Base-by-base conservation (phyloP, 2,329 filamentous ascomycete genomes). In the Corynespora cassiicola region DNA sequence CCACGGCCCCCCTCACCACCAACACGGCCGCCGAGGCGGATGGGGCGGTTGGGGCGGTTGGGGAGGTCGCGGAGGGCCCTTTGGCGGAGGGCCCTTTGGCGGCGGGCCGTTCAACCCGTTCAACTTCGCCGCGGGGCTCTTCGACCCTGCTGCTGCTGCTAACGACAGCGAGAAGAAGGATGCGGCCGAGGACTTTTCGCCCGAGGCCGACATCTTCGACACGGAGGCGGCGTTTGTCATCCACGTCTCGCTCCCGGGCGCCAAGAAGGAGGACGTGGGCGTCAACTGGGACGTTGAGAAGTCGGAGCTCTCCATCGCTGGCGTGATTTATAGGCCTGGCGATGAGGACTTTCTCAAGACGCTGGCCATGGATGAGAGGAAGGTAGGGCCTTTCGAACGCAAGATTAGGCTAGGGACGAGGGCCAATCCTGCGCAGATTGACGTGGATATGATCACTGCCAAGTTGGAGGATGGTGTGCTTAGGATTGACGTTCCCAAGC, bases 391-490 rank as follows among this genome's bases (percentile, higher is more conserved):
- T 14, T 94, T 95, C 54, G 83, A 89, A 69, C 77, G 87, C 41
- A 82, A 79, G 56, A 74, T 95, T 31, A 75, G 77, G 18, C 74
- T 95, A 17, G 77, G 73, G 11, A 77, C 73, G 31, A 58, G 72
- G 34, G 72, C 74, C 7, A 75, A 75, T 19, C 79, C 80, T 19
- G 82, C 84, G 6, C 76, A 79, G 47, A 73, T 94, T 11, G 85
- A 90, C 54, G 79, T 75, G 1, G 78, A 85, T 31, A 75, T 70
- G 16, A 92, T 94, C 58, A 78, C 75, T 2, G 88, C 88, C 3
- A 89, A 83, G 70, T 77, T 95, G 69, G 86, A 90, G 65, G 86
- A 94, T 61, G 89, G 89, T 5, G 73, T 95, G 1, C 66, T 95
- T 52, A 74, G 85, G 22, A 76, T 95, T n/a, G 83, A 80, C n/a